Evolutionary conservation across 129 eudicot species (phyloP), one percentile per base, ranked within the genome.

Genomic region (Tagetes patula): DNA sequence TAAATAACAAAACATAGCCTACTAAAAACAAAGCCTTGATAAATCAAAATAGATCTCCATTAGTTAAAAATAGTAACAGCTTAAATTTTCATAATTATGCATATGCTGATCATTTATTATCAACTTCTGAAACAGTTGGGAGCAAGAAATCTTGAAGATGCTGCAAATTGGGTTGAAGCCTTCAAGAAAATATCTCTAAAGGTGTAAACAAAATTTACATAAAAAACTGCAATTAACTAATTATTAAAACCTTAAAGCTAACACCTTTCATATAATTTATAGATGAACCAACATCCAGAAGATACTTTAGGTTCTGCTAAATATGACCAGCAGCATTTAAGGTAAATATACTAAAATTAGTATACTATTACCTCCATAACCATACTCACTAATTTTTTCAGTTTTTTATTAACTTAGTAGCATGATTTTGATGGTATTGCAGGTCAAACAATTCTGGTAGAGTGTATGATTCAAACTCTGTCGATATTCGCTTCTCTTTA

Each of bases 361-460:
- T 58, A 58, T 31, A 58, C 4, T 8, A 31, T 1, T 8, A 58
- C 6, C 39, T 58, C 9, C 39, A 58, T 32, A 32, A 58, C 14
- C 3, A 58, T 8, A 58, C 64, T 31, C 40, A 8, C 0, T 58
- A 31, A 32, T 58, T 58, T 8, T 32, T 9, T 32, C 5, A 9
- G 32, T 2, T 31, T 2, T 31, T 58, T 58, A 58, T 58, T 2
- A 3, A 4, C 40, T 56, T 56, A 31, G 72, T 65, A 59, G 27
- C 59, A 54, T 41, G 62, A 39, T 53, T 64, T 64, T 67, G 14
- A 50, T 50, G 10, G 40, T 41, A 14, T 20, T 56, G 37, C 79
- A 89, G 88, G 83, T 80, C 83, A 76, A 87, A 65, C 41, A 37
- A 72, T 74, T 80, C 83, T 50, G 68, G 71, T 37, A 80, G 80